Base-by-base conservation (phyloP, 768 basidiomycete genomes). In the Auricularia auricula-judae region DNA sequence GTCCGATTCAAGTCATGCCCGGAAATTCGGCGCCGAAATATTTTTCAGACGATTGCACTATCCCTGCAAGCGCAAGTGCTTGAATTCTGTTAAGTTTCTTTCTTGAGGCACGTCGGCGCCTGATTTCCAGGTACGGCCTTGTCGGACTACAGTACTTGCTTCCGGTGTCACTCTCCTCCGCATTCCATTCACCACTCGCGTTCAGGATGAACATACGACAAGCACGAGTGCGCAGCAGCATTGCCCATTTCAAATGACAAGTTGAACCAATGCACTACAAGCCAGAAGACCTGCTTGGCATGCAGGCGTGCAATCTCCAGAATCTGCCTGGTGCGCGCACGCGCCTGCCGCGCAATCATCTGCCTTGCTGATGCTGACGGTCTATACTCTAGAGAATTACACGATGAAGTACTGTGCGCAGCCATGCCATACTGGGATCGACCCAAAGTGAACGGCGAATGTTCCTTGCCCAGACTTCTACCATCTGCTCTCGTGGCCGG, bases 291-390 rank as follows among this genome's bases (percentile, higher is more conserved):
- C 82, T 96, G 67, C 78, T 86, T 68, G 92, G 89, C 16, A 96
- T 97, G 92, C 94, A 98, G 76, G 88, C 92, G 64, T 87, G 90
- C 71, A 98, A 98, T 74, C 79, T 96, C 66, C 87, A 93, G 74
- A 97, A 96, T 71, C 77, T 98, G 39, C 94, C 94, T 0, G 56
- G 56, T 59, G 33, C 56, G 29, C 12, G 5, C 14, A 12, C 8
- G 21, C 56, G 21, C 56, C 16, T 8, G 11, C 23, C 23, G 5
- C 3, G 56, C 14, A 29, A 23, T 10, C 54, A 29, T 29, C 29
- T 29, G 29, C 29, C 0, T 29, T 29, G 29, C 29, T 29, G 29
- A 14, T 56, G 29, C 29, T 56, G 54, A 56, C 11, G 43, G 10
- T 56, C 16, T n/a, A 56, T 36, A 56, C 29, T 56, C 79, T 79